A percentile compares a stretch with the other conserved stretches of the same genome.
Evolutionary conservation across 257 asterid genomes (phyloP).

Genomic region (Solanum habrochaites): DNA sequence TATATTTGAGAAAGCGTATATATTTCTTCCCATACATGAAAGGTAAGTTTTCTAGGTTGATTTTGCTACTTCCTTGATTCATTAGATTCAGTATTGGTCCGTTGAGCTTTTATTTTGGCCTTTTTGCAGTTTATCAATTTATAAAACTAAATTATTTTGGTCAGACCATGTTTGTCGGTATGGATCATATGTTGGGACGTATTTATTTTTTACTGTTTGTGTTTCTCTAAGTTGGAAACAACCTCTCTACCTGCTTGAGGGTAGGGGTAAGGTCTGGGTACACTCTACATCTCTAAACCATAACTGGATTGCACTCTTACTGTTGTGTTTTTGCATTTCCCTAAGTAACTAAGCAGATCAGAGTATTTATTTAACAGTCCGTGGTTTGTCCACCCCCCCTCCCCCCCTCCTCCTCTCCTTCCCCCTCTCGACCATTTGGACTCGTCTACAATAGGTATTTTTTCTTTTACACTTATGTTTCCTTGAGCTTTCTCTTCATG

Average conservation of each 20-base stretch:
- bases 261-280: background rate
- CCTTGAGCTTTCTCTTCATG: constrained; percentile 4
- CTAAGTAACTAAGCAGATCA: background rate
- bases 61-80: background rate
- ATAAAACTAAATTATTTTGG: background rate
- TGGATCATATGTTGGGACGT: background rate
- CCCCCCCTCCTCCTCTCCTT: too few species aligned
- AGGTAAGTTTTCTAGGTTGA: constrained; percentile 36
- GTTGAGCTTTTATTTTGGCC: background rate
- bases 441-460: background rate
- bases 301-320: background rate
- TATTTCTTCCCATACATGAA: constrained; percentile 83
- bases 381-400: background rate
- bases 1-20: constrained; percentile 83
- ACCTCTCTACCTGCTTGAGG: background rate
- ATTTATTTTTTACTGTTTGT: background rate
- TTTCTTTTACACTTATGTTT: background rate
- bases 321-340: background rate
- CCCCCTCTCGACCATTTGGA: background rate
- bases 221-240: background rate
- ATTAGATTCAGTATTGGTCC: background rate
- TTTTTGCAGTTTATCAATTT: background rate
- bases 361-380: background rate
- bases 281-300: background rate
- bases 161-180: background rate